Conservation (phyloP, 2,329 filamentous ascomycete species). For the Bertia moriformis region DNA sequence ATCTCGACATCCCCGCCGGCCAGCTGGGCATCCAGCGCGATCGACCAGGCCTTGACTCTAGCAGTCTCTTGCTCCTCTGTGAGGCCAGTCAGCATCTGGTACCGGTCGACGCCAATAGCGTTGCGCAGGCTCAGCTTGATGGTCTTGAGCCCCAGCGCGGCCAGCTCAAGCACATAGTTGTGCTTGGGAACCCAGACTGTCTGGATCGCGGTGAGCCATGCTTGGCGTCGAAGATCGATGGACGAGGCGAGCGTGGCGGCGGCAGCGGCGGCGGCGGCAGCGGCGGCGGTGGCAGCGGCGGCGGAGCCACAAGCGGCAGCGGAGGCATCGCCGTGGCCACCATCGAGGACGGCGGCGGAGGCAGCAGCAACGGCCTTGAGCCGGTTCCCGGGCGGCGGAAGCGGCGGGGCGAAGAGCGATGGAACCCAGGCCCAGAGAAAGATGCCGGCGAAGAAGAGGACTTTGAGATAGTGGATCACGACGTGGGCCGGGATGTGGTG, state of each 20-base stretch:
- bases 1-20: constrained; percentile 82
- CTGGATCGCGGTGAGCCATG: constrained; percentile 86
- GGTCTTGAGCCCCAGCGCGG: constrained; percentile 66
- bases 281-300: constrained; percentile 15
- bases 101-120: constrained; percentile 61
- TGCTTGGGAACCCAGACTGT: constrained; percentile 83
- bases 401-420: constrained; percentile 29
- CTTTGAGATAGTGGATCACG: constrained; percentile 33
- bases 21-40: constrained; percentile 82
- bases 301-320: too few relatives aligned
- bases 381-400: too few relatives aligned
- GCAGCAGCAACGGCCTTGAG: constrained; percentile 1
- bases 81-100: constrained; percentile 64
- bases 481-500: constrained; percentile 29
- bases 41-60: constrained; percentile 80
- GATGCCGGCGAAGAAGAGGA: constrained; percentile 34
- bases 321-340: too few relatives aligned
- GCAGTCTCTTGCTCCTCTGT: constrained; percentile 76
- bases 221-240: constrained; percentile 71
- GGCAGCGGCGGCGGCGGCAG: constrained; percentile 23
- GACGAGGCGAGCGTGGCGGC: constrained; percentile 66
- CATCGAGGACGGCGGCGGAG: constrained; percentile 3
- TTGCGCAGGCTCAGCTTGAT: constrained; percentile 70
- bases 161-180: constrained; percentile 71
- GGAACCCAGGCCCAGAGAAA: constrained; percentile 40